A percentile compares a stretch with the other conserved stretches of the same genome.
Evolutionary conservation across 1,139 yeast species (phyloP).

Genomic region (Wickerhamomyces sp.): DNA sequence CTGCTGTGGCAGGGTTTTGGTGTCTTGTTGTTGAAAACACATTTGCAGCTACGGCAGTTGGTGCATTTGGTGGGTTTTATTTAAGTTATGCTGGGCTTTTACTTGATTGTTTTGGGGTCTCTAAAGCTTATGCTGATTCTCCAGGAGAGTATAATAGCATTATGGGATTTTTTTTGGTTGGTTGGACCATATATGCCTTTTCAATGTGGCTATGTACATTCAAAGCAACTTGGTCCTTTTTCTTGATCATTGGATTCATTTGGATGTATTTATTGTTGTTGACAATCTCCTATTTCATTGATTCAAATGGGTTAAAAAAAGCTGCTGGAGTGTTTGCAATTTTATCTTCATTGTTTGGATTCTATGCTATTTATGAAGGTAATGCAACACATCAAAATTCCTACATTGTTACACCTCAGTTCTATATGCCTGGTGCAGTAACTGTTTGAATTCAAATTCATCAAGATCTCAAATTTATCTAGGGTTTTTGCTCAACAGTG

Average conservation of each 20-base stretch:
- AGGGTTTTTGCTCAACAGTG: no score
- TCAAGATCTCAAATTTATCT: no score
- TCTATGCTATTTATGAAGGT: slow-evolving; percentile 66
- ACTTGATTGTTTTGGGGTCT: slow-evolving; percentile 50
- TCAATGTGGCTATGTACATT: slow-evolving; percentile 52
- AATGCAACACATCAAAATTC: slow-evolving; percentile 57
- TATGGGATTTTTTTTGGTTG: slow-evolving; percentile 56
- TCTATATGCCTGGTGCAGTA: slow-evolving; percentile 45
- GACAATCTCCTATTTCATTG: slow-evolving; percentile 52
- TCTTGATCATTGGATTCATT: slow-evolving; percentile 45
- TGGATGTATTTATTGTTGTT: slow-evolving; percentile 49
- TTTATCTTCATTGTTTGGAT: slow-evolving; percentile 53
- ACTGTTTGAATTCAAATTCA: slow-evolving; percentile 12
- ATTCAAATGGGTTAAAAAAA: slow-evolving; percentile 39
- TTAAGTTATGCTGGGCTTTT: slow-evolving; percentile 56
- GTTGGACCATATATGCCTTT: slow-evolving; percentile 63
- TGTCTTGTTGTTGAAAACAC: slow-evolving; percentile 63
- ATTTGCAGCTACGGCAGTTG: slow-evolving; percentile 59
- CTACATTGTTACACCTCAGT: slow-evolving; percentile 50
- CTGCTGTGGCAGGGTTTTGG: slow-evolving; percentile 62
- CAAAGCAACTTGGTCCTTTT: slow-evolving; percentile 61
- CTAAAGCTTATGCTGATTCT: slow-evolving; percentile 45
- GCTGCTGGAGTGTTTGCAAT: slow-evolving; percentile 76
- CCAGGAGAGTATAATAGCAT: slow-evolving; percentile 44
- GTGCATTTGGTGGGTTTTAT: slow-evolving; percentile 78